Percentiles rank a stretch among this genome's conserved stretches.
These are phyloP conservation scores for Coemansia sp. DNA, from an alignment of 192 early-diverging fungal species.

Conservation along the genomic window DNA sequence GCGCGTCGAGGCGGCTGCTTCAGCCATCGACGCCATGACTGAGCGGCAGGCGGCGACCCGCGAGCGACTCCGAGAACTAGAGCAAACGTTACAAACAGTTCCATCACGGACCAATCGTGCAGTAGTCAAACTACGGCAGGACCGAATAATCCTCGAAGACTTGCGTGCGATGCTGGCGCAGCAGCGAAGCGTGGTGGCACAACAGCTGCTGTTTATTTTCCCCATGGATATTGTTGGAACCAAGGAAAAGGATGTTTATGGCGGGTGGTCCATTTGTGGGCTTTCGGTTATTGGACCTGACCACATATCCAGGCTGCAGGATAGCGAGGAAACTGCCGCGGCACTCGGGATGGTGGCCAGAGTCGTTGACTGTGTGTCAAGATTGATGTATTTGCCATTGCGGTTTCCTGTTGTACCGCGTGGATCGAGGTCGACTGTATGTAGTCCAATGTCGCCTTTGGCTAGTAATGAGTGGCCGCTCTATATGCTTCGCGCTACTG, in stretches of 20 bases:
- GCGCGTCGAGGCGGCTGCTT: conserved; percentile 24
- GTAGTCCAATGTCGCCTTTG: neutral
- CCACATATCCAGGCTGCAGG: neutral
- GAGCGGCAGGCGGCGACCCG: neutral
- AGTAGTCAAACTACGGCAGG: conserved; percentile 22
- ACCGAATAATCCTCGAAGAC: conserved; percentile 42
- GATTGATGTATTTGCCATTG: conserved; percentile 9
- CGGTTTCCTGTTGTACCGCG: conserved; percentile 26
- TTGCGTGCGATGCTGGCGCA: conserved; percentile 41
- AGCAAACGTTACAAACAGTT: neutral
- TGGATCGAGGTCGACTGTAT: conserved; percentile 20
- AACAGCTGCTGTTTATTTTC: conserved; percentile 1
- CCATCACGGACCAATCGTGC: neutral
- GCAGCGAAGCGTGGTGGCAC: conserved; percentile 11
- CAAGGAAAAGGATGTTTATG: neutral
- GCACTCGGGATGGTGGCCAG: conserved; percentile 25
- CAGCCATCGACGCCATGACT: neutral
- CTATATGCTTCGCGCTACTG: conserved; percentile 6
- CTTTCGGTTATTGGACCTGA: neutral
- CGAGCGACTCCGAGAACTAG: neutral
- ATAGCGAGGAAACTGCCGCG: conserved; percentile 17
- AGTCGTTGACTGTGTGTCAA: conserved; percentile 14
- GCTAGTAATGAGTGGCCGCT: conserved; percentile 16
- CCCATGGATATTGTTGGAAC: conserved; percentile 14
- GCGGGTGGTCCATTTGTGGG: conserved; percentile 32